Evolutionary conservation across 1,284 basidiomycete species (phyloP).

Genomic region (Sanghuangporus baumii): DNA sequence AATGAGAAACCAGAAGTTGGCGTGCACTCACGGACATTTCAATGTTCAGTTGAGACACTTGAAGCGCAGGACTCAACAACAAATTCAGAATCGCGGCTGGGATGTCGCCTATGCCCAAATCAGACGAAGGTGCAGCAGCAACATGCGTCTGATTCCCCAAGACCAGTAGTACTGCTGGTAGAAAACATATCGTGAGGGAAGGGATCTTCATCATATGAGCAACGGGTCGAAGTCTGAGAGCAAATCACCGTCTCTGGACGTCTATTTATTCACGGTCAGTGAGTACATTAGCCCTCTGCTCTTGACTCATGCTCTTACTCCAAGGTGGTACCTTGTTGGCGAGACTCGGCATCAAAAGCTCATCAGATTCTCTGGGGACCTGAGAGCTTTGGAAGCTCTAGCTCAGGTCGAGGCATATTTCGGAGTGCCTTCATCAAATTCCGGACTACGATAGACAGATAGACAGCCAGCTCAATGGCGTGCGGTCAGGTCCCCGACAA

Average conservation of each 20-base stretch:
- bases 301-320: neutral
- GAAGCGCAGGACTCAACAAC: slow-evolving; percentile 9
- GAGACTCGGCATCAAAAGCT: neutral
- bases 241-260: neutral
- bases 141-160: neutral
- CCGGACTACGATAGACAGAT: neutral
- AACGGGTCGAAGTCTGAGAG: neutral
- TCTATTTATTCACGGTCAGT: neutral
- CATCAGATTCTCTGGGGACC: no score
- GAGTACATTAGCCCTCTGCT: neutral
- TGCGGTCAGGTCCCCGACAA: neutral
- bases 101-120: slow-evolving; percentile 11
- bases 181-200: neutral
- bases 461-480: neutral
- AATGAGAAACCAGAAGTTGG: neutral
- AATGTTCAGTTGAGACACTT: slow-evolving; percentile 9
- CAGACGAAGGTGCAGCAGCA: neutral
- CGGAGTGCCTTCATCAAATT: neutral
- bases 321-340: neutral
- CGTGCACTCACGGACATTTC: slow-evolving; percentile 3
- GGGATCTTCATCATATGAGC: slow-evolving; percentile 2
- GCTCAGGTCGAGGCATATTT: neutral
- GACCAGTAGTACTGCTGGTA: neutral
- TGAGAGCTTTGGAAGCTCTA: neutral
- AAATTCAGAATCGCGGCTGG: slow-evolving; percentile 7